Percentiles rank a stretch among this genome's conserved stretches.
Evolutionary conservation across 2,329 filamentous ascomycete genomes (phyloP).

Genomic region (Exophiala calicioides): DNA sequence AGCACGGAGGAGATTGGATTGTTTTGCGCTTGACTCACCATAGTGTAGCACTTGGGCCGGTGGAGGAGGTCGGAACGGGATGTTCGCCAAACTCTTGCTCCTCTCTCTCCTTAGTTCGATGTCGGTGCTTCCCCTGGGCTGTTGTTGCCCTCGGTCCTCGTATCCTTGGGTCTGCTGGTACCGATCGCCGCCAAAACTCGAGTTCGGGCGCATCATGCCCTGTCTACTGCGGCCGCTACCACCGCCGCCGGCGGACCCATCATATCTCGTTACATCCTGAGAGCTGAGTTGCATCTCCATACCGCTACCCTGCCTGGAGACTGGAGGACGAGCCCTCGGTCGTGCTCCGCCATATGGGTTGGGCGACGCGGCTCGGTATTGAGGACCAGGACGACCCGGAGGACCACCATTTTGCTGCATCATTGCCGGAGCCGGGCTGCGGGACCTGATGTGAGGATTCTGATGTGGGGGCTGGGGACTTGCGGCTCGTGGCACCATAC

Average conservation of each 20-base stretch:
- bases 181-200: slow-evolving; percentile 54
- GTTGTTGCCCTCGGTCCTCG: slow-evolving; percentile 27
- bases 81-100: slow-evolving; percentile 75
- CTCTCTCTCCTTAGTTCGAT: slow-evolving; percentile 45
- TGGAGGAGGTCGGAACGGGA: slow-evolving; percentile 50
- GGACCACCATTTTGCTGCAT: slow-evolving; percentile 16
- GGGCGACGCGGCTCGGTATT: slow-evolving; percentile 30
- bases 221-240: slow-evolving; percentile 49
- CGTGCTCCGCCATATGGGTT: slow-evolving; percentile 45
- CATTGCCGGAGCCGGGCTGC: slow-evolving; percentile 27
- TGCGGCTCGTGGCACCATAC: slow-evolving; percentile 25
- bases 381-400: slow-evolving; percentile 5
- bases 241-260: slow-evolving; percentile 39
- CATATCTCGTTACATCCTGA: slow-evolving; percentile 57
- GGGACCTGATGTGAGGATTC: slow-evolving; percentile 14
- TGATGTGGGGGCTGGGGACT: slow-evolving; percentile 23
- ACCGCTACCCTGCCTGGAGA: slow-evolving; percentile 38
- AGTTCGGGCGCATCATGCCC: slow-evolving; percentile 56
- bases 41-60: slow-evolving; percentile 72
- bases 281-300: slow-evolving; percentile 71
- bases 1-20: too few species aligned
- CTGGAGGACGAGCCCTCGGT: slow-evolving; percentile 32
- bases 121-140: slow-evolving; percentile 46
- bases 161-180: slow-evolving; percentile 31
- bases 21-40: slow-evolving; percentile 70